Percentiles rank a stretch among this genome's conserved stretches.
Evolutionary conservation across 352 stramenopile species (phyloP).

Genomic region (Globisporangium perplexum): DNA sequence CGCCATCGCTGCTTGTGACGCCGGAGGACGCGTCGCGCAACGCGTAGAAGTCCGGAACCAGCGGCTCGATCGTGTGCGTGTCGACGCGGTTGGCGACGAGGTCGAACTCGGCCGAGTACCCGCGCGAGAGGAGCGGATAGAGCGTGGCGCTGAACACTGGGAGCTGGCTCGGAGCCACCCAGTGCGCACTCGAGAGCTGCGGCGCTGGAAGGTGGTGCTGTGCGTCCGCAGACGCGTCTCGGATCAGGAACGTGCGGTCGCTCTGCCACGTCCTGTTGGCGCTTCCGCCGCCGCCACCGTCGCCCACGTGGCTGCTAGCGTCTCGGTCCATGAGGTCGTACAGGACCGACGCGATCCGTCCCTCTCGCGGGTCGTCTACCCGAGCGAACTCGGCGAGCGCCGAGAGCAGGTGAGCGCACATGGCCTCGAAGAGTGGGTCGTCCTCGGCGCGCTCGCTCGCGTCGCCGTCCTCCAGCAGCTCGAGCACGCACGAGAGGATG

Average conservation of each 20-base stretch:
- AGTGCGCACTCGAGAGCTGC: slow-evolving; percentile 24
- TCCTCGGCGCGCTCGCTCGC: too few species aligned
- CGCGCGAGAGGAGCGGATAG: slow-evolving; percentile 32
- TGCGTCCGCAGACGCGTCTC: slow-evolving; percentile 4
- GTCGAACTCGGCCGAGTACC: slow-evolving; percentile 46
- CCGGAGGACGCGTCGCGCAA: slow-evolving; percentile 8
- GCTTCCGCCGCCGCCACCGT: too few species aligned
- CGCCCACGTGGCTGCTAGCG: too few species aligned
- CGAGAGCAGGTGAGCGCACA: slow-evolving; percentile 66
- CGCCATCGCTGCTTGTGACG: slow-evolving; percentile 2
- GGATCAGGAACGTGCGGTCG: slow-evolving; percentile 50
- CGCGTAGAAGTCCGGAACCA: slow-evolving; percentile 24
- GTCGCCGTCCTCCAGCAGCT: slow-evolving; percentile 35
- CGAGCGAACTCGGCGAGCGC: slow-evolving; percentile 54
- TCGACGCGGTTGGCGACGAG: slow-evolving; percentile 48
- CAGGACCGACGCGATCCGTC: slow-evolving; percentile 46
- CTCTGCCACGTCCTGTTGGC: slow-evolving; percentile 47
- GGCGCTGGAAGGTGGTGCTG: slow-evolving; percentile 25
- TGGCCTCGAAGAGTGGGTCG: slow-evolving; percentile 36
- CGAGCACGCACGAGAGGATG: slow-evolving; percentile 48
- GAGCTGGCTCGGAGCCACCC: slow-evolving; percentile 14
- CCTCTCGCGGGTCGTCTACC: slow-evolving; percentile 42
- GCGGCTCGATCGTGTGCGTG: slow-evolving; percentile 49
- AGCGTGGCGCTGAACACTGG: slow-evolving; percentile 23
- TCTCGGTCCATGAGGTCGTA: slow-evolving; percentile 57